phyloP scores from a whole-genome alignment of 2,329 filamentous ascomycete genomes.

The Xylariaceae sp. region DNA sequence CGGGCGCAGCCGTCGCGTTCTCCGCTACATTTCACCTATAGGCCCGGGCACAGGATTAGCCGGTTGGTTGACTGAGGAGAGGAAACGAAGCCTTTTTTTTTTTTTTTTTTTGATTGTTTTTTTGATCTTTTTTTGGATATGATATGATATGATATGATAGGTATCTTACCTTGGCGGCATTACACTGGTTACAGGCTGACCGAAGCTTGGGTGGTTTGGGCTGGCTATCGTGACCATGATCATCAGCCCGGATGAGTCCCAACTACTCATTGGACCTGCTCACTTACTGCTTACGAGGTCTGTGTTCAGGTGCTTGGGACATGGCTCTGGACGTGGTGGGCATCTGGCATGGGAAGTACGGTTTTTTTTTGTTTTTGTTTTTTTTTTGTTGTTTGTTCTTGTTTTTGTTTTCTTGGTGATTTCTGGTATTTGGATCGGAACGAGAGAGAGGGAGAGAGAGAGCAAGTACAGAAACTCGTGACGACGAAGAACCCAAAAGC shows the following conservation, averaged over 20 bases:
- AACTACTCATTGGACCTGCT: background rate
- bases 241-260: background rate
- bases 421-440: too few species aligned
- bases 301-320: background rate
- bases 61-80: background rate
- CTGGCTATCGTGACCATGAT: background rate
- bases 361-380: too few species aligned
- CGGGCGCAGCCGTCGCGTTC: background rate
- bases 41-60: background rate
- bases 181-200: background rate
- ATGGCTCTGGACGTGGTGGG: background rate
- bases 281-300: background rate
- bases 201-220: background rate
- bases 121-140: too few species aligned
- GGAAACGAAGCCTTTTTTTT: background rate
- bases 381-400: too few species aligned
- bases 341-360: background rate
- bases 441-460: too few species aligned
- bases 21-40: background rate
- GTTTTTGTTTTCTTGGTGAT: too few species aligned
- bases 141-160: background rate
- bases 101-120: too few species aligned
- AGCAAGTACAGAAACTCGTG: too few species aligned
- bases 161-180: background rate
- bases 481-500: too few species aligned